Evolutionary conservation across 2,329 filamentous ascomycete species (phyloP).

Genomic region (Penicillium sp.): DNA sequence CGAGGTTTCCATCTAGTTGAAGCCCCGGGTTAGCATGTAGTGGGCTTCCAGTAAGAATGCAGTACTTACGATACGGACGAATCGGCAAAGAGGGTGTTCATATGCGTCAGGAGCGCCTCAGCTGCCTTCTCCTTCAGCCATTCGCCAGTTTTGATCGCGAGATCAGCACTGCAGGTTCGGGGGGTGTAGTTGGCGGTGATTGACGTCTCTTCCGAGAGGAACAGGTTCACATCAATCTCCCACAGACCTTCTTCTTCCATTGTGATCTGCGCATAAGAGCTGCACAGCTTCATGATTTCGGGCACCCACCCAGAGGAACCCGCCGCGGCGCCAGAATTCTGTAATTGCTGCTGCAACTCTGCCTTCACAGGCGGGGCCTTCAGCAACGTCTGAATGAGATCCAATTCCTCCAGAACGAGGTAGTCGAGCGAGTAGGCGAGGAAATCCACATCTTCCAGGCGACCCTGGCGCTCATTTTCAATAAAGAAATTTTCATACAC

Average conservation of each 20-base stretch:
- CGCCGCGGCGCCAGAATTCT: constrained; percentile 60
- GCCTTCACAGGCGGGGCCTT: constrained; percentile 85
- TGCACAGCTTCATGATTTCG: constrained; percentile 83
- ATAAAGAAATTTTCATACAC: constrained; percentile 85
- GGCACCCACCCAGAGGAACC: constrained; percentile 78
- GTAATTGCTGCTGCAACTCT: constrained; percentile 81
- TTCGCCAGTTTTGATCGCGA: constrained; percentile 90
- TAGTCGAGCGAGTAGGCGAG: constrained; percentile 96
- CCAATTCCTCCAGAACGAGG: constrained; percentile 88
- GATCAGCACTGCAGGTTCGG: constrained; percentile 86
- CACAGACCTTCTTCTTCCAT: constrained; percentile 92
- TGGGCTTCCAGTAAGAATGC: background rate
- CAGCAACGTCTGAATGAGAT: constrained; percentile 90
- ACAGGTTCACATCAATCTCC: constrained; percentile 96
- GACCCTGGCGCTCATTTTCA: constrained; percentile 79
- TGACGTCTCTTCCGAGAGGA: constrained; percentile 91
- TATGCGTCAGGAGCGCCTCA: constrained; percentile 78
- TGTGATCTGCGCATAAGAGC: constrained; percentile 86
- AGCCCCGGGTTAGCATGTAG: background rate
- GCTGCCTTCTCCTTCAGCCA: constrained; percentile 79
- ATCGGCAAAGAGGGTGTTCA: constrained; percentile 71
- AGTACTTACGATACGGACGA: constrained; percentile 39
- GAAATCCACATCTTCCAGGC: constrained; percentile 85
- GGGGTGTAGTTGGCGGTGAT: constrained; percentile 96
- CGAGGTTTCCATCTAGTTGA: constrained; percentile 65